Base-by-base conservation (phyloP, 2,329 filamentous ascomycete genomes). In the Aspergillaceae sp. region DNA sequence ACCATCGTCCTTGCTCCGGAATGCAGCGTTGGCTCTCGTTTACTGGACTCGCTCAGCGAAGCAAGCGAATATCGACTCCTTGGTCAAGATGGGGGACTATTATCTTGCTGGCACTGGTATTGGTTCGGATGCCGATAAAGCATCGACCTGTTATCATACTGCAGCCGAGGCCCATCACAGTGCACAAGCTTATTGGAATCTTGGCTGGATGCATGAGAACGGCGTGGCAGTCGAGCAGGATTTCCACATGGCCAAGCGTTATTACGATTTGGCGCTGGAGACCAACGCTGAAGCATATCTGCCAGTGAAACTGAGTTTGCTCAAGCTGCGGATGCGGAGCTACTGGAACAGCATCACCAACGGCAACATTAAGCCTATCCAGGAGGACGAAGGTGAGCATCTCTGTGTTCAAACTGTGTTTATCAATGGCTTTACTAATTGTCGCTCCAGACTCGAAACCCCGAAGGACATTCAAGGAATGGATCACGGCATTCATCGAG, bases 171-270 rank as follows among this genome's bases (percentile, higher is more conserved):
- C 86, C 49, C 83, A 91, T 56, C 85, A 89, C 61, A 94, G 88
- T 56, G 92, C 91, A 2, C 94, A 98, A 68, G 92, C 94, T 9
- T 80, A 96, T 47, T 98, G 89, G 79, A 97, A 98, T 59, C 74
- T 98, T 9, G 94, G 92, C 4, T 98, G 92, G 92, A 97, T 98
- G 91, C 89, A 98, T 61, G 92, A 98, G 68, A 96, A 97, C 60
- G 92, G 92, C 5, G 76, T 97, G 42, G 88, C 90, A 2, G 79
- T 97, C 19, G 84, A 86, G 45, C 92, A 98, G 63, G 92, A 98
- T 62, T 98, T 94, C 64, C 92, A 98, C 61, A 81, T 98, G 47
- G 92, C 94, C 2, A 98, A 98, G 69, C 77, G 92, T 45, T 95
- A 90, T 68, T 98, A 98, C 62, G 92, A 98, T 58, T 78, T 92